These are phyloP conservation scores for Penicillium parvum DNA, from an alignment of 495 filamentous ascomycete species.

Conservation along the genomic window DNA sequence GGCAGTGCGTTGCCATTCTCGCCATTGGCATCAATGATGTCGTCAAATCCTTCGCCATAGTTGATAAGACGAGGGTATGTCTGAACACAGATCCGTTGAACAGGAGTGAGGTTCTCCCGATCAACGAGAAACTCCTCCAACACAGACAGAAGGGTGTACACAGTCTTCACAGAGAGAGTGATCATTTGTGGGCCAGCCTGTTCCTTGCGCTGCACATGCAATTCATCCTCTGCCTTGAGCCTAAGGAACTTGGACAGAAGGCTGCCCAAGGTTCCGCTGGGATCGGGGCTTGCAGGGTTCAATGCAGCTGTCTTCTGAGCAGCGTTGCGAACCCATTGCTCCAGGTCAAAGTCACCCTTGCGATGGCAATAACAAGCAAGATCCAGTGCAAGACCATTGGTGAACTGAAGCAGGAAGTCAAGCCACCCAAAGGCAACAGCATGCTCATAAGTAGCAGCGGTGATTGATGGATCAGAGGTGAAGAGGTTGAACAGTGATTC, in stretches of 20 bases:
- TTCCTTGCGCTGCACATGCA: constrained; percentile 61
- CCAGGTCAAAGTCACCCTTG: constrained; percentile 70
- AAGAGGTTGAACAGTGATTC: constrained; percentile 75
- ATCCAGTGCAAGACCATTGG: constrained; percentile 80
- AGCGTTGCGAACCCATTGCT: constrained; percentile 72
- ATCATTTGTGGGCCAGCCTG: constrained; percentile 58
- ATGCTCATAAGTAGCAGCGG: constrained; percentile 80
- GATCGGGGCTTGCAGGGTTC: constrained; percentile 4
- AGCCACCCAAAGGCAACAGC: constrained; percentile 76
- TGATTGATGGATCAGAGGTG: constrained; percentile 64
- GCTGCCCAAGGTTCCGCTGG: constrained; percentile 54
- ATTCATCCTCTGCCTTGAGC: constrained; percentile 79
- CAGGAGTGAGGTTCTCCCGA: constrained; percentile 52
- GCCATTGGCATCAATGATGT: constrained; percentile 82
- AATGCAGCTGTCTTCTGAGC: constrained; percentile 39
- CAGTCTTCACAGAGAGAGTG: constrained; percentile 76
- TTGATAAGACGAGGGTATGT: constrained; percentile 95
- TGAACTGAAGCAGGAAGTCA: constrained; percentile 67
- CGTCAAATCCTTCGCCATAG: constrained; percentile 86
- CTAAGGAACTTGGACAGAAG: constrained; percentile 68
- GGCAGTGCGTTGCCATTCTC: constrained; percentile 73
- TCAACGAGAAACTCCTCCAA: constrained; percentile 62
- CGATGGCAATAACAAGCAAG: constrained; percentile 85
- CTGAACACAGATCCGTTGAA: constrained; percentile 85
- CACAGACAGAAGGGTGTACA: constrained; percentile 73